Conservation (phyloP, 1,284 basidiomycete genomes). For the Butyriboletus appendiculatus region DNA sequence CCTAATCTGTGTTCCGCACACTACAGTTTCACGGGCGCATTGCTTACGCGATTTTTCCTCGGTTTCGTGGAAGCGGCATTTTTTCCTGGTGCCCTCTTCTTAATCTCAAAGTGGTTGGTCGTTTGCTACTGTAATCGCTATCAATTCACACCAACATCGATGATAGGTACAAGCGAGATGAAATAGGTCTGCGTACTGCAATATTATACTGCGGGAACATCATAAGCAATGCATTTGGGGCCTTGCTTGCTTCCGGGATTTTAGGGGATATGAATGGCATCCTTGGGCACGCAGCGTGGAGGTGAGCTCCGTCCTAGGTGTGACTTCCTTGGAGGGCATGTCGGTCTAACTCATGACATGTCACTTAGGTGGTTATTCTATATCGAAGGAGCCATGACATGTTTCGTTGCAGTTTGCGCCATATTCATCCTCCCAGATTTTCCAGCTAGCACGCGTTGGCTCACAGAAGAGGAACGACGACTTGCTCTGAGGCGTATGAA, state of each 20-base stretch:
- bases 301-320: constrained; percentile 38
- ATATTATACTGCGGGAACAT: constrained; percentile 57
- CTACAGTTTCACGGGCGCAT: constrained; percentile 62
- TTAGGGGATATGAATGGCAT: constrained; percentile 69
- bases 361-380: constrained; percentile 69
- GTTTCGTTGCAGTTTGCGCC: constrained; percentile 59
- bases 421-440: constrained; percentile 81
- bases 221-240: constrained; percentile 83
- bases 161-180: constrained; percentile 39
- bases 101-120: constrained; percentile 79
- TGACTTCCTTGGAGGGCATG: constrained; percentile 22
- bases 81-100: constrained; percentile 69
- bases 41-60: constrained; percentile 77
- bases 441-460: constrained; percentile 61
- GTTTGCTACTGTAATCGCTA: constrained; percentile 8
- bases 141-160: constrained; percentile 48
- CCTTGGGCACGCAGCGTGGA: constrained; percentile 75
- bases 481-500: constrained; percentile 73
- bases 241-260: constrained; percentile 77
- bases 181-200: constrained; percentile 72
- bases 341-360: constrained; percentile 12
- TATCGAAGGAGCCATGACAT: constrained; percentile 70
- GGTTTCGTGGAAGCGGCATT: constrained; percentile 70
- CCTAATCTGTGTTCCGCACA: neutral
- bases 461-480: constrained; percentile 60